Base-by-base conservation (phyloP, 2,329 filamentous ascomycete species). In the Nakataea oryzae region DNA sequence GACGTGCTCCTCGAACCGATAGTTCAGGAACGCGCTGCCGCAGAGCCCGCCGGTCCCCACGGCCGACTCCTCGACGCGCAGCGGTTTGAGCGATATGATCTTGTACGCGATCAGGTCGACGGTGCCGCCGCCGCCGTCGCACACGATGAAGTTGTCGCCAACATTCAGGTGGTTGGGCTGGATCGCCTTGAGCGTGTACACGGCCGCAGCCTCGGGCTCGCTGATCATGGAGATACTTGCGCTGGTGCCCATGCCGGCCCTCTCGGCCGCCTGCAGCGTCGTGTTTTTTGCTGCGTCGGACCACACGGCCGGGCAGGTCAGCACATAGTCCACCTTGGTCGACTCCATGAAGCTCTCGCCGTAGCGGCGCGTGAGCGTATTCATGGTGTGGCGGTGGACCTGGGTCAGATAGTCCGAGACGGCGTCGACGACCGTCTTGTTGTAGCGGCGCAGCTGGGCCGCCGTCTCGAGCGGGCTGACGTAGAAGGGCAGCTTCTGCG, bases 231-330 rank as follows among this genome's bases (percentile, higher is more conserved):
- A 87, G 65, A 93, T 84, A 62, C 88, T 83, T 54, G 84, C 83
- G 62, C 82, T 81, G 2, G 77, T 81, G 5, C 89, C 90, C 87
- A 93, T 91, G 3, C 90, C 90, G 0, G 90, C 90, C 63, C 86
- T 79, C 75, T 92, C 87, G 13, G 90, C 90, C 7, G 90, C 90
- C 70, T 89, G 84, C 59, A 92, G 74, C 2, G 90, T 93, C 7
- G 89, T 89, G 72, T 91, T 90, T 76, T 93, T 93, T n/a, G 90
- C 90, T 0, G 88, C 84, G 71, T 95, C 90, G 28, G 86, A 90
- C 90, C 90, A 95, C 9, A 93, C 89, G 9, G 90, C 90, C 9
- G 90, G 90, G 60, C 89, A 90, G 0, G 90, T 93, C 62, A 95
- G 78, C 59, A 93, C 88, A 68, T 90, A 93, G 65, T 93, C 86